Base-by-base conservation (phyloP, 768 basidiomycete genomes). In the Leccinum subgranulosum region DNA sequence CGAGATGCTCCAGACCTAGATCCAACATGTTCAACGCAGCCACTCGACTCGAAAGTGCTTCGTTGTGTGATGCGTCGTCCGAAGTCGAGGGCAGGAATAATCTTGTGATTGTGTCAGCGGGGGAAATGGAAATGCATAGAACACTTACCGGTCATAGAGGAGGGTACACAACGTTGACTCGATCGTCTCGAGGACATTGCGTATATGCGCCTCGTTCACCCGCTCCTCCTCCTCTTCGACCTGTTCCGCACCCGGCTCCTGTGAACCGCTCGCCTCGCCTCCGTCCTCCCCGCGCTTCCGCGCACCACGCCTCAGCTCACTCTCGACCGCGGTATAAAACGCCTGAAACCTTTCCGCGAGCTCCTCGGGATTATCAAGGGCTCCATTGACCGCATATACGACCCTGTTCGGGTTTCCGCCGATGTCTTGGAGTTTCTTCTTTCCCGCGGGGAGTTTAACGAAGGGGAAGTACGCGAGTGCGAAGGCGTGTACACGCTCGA, bases 11-110 rank as follows among this genome's bases (percentile, higher is more conserved):
- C 10, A 98, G 76, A 2, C 86, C 81, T 0, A 99, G 77, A 70
- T 98, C 96, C 1, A 98, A 78, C 79, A 94, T 83, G 63, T 95
- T 94, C 47, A 99, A 77, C 1, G 94, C 95, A 14, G 93, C 92
- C 15, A 98, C 86, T 6, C 95, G 85, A 66, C 86, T 90, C 0
- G 94, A 85, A 4, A 99, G 77, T 0, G 92, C 89, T 65, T 92
- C 92, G 68, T 99, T 94, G 68, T 97, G 95, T 1, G 86, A 87
- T 0, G 82, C 77, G 65, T 99, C 96, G 52, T 85, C 83, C n/a
- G 82, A 78, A 19, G 83, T 82, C 2, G 85, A 78, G 1, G 89
- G 91, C 53, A 86, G 81, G 73, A 94, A 97, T 4, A 97, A 65
- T 55, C 93, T 39, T 95, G 50, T 17, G 50, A 21, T 39, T 6